These are phyloP conservation scores for Volvox africanus DNA, from an alignment of 139 green algal genomes.

Conservation along the genomic window DNA sequence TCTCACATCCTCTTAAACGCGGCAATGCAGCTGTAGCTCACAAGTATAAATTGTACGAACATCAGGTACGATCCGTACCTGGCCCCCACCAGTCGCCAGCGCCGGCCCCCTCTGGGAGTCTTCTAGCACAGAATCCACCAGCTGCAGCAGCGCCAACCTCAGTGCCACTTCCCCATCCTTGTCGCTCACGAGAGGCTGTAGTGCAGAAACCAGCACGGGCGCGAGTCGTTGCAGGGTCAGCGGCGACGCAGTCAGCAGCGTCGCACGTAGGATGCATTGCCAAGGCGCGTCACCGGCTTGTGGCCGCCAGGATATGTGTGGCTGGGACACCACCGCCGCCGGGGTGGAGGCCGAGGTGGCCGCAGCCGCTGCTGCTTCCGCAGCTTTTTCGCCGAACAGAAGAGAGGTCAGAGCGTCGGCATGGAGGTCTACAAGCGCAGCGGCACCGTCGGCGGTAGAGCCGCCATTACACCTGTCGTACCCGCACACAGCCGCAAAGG, in stretches of 20 bases:
- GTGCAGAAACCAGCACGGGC: constrained; percentile 1
- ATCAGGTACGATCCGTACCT: no score
- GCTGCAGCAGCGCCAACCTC: constrained; percentile 64
- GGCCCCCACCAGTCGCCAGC: not conserved
- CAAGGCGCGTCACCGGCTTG: constrained; percentile 19
- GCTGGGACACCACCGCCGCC: not conserved
- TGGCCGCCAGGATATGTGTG: constrained; percentile 11
- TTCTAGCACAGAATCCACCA: constrained; percentile 80
- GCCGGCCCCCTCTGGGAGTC: constrained; percentile 33
- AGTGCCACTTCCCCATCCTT: constrained; percentile 40
- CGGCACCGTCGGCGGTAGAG: not conserved
- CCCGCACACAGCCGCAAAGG: not conserved
- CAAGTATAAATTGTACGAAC: no score
- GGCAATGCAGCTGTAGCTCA: no score
- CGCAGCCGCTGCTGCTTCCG: constrained; percentile 43
- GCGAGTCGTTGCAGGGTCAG: constrained; percentile 35
- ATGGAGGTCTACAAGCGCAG: constrained; percentile 53
- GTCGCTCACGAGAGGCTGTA: constrained; percentile 44
- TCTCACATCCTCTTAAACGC: no score
- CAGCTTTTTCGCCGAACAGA: constrained; percentile 14
- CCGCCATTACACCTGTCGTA: not conserved
- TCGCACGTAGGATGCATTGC: constrained; percentile 55
- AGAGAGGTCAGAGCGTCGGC: constrained; percentile 47
- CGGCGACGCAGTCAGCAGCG: constrained; percentile 60
- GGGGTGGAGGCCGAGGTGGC: not conserved